These are phyloP conservation scores for Trichosporon asahii DNA, from an alignment of 1,284 basidiomycete species.

Conservation along the genomic window DNA sequence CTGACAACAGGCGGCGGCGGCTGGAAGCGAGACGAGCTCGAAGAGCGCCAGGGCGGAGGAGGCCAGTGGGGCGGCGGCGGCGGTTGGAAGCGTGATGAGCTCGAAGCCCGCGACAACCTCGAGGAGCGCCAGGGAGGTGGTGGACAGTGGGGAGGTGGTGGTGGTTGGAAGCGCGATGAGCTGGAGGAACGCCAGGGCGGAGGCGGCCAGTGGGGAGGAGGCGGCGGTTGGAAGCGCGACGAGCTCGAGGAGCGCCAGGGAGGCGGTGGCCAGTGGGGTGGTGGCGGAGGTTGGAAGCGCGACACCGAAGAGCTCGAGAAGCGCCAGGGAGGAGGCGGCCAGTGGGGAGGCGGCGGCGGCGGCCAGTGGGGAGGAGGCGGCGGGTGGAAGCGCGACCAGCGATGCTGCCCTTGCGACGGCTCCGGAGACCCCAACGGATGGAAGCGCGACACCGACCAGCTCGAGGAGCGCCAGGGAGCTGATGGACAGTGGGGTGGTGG, in stretches of 20 bases:
- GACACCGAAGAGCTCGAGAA: not conserved
- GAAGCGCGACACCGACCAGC: not conserved
- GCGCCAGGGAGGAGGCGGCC: not conserved
- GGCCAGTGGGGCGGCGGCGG: not conserved
- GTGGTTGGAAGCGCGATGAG: not conserved
- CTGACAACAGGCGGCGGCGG: not conserved
- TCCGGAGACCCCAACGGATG: not conserved
- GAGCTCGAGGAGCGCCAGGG: not conserved
- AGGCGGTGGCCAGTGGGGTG: not conserved
- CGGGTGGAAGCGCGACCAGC: not conserved
- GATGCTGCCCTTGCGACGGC: not conserved
- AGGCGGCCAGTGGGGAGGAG: too few species aligned
- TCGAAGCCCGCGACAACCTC: not conserved
- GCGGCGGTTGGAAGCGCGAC: too few species aligned
- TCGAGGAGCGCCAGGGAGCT: not conserved
- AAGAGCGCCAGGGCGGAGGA: not conserved
- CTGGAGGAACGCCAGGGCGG: constrained; percentile 1
- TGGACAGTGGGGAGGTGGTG: not conserved
- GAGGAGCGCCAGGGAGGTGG: constrained; percentile 2
- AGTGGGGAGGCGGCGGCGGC: not conserved
- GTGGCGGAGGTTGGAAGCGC: not conserved
- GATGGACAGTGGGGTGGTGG: not conserved
- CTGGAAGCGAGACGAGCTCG: not conserved
- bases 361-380: not conserved
- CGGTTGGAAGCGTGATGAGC: not conserved